Evolutionary conservation across 352 stramenopile species (phyloP), one percentile per base, ranked within the genome.

Genomic region (Plasmopara viticola): DNA sequence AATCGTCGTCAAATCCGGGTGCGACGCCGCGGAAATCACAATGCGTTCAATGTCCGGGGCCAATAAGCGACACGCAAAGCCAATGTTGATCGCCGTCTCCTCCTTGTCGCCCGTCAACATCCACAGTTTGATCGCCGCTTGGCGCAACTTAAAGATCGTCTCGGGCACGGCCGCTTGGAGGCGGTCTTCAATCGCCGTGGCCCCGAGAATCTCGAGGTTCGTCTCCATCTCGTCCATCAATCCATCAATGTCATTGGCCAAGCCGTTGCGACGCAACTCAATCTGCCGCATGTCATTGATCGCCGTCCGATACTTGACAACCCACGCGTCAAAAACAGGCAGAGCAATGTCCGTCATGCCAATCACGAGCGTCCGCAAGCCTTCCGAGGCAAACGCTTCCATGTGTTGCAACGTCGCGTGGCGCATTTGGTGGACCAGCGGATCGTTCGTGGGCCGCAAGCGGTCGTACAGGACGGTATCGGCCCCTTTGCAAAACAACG

Each of bases 1-100:
- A 47, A 94, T 90, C 9, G 74, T 56, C 37, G 51, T 46, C 28
- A 91, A 64, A 18, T 92, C 82, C 0, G 76, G 65, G 34, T 93
- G 81, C 9, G 83, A 81, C 49, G 91, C 83, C 0, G 76, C 80
- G 0, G 80, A 86, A 43, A 96, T 89, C 10, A 94, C 73, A 14
- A 94, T 57, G 3, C 80, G 76, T 51, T 97, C 86, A 70, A 98
- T 98, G 49, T 97, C 94, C 2, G 87, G 72, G 8, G 88, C 95
- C 15, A 97, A 51, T 14, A 97, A 45, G 10, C 88, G 82, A 48
- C 86, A 97, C 6, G 89, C 86, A 64, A 96, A 97, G n/a, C 84
- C 94, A 62, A 98, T 98, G 63, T 98, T 98, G 59, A 98, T 97
- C 10, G 93, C 93, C 4, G 93, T 98, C 61, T 98, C 93, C 56